phyloP scores from a whole-genome alignment of 768 basidiomycete species.

The Serendipita indica region DNA sequence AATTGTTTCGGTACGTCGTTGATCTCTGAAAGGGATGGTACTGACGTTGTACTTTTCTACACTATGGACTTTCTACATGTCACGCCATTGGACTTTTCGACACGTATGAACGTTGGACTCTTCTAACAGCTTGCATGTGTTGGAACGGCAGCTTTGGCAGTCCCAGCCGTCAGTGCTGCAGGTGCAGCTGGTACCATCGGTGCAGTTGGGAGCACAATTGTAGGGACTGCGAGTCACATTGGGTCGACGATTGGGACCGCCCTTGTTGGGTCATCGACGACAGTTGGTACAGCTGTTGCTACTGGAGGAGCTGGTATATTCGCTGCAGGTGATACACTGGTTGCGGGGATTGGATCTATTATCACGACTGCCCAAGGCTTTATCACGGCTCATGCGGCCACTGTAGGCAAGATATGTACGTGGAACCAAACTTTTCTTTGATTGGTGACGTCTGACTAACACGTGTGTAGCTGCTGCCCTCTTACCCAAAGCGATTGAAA shows the following conservation, averaged over 20 bases:
- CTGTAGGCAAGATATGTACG: background rate
- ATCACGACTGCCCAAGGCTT: background rate
- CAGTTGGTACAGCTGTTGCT: background rate
- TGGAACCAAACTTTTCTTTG: background rate
- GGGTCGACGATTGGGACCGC: background rate
- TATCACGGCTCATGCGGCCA: constrained; percentile 4
- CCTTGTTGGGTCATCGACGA: no score
- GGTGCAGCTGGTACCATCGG: background rate
- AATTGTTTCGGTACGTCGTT: background rate
- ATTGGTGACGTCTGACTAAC: background rate
- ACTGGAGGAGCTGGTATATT: background rate
- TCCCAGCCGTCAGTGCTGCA: background rate
- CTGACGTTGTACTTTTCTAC: no score
- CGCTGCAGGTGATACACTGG: background rate
- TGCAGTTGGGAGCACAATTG: background rate
- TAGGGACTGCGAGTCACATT: background rate
- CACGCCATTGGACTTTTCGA: no score
- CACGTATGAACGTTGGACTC: no score
- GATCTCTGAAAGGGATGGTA: no score
- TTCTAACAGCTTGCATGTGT: background rate
- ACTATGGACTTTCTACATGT: no score
- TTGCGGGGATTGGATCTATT: background rate
- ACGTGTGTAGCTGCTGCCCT: background rate
- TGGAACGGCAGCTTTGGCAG: background rate
- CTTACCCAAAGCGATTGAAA: background rate